Evolutionary conservation across 2,329 filamentous ascomycete genomes (phyloP).

Genomic region (Colletotrichum navitas): DNA sequence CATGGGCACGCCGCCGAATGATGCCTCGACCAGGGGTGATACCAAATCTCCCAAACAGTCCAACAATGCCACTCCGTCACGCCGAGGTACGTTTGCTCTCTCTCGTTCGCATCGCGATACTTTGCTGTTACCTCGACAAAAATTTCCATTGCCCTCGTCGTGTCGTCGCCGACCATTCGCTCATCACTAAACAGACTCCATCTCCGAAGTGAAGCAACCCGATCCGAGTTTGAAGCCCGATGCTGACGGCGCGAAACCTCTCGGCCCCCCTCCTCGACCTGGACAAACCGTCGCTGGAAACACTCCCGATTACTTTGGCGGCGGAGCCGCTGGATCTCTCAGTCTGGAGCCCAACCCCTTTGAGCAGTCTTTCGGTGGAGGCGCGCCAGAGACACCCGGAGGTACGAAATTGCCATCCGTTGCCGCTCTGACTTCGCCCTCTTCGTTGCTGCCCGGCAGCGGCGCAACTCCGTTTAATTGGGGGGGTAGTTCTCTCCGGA

Average conservation of each 20-base stretch:
- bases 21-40: constrained; percentile 56
- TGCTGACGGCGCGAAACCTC: constrained; percentile 72
- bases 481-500: constrained; percentile 85
- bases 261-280: constrained; percentile 79
- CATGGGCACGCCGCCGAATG: constrained; percentile 61
- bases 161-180: constrained; percentile 37
- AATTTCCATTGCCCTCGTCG: constrained; percentile 27
- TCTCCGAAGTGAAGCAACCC: constrained; percentile 62
- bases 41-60: constrained; percentile 64
- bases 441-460: constrained; percentile 80
- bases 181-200: constrained; percentile 54
- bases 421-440: constrained; percentile 90
- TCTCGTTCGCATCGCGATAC: constrained; percentile 20
- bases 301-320: constrained; percentile 78
- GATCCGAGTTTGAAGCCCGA: constrained; percentile 65
- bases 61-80: constrained; percentile 55
- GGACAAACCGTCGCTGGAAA: constrained; percentile 63
- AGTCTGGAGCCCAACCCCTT: constrained; percentile 95
- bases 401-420: constrained; percentile 88
- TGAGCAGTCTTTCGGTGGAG: constrained; percentile 87
- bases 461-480: constrained; percentile 83
- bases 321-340: constrained; percentile 66
- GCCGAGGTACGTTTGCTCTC: constrained; percentile 56
- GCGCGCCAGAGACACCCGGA: constrained; percentile 82
- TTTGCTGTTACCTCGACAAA: constrained; percentile 27